Percentiles rank a stretch among this genome's conserved stretches.
phyloP scores from a whole-genome alignment of 768 basidiomycete species.

The Tricholoma bakamatsutake region DNA sequence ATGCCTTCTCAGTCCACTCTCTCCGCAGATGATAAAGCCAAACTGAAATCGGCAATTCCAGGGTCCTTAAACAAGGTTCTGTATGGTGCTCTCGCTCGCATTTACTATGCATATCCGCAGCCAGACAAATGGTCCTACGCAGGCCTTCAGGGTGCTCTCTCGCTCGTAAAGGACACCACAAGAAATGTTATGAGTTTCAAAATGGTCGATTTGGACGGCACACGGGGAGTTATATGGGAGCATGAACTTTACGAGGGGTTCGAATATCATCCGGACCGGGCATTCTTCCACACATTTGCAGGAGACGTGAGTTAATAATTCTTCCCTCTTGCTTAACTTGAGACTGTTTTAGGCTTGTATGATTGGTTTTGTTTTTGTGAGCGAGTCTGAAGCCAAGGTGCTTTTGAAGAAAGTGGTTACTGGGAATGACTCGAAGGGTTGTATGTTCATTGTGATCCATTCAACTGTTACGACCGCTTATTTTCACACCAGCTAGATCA shows the following conservation, averaged over 20 bases:
- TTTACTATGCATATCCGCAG: conserved; percentile 86
- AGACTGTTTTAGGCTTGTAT: conserved; percentile 61
- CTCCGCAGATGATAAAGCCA: conserved; percentile 68
- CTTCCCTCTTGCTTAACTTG: neutral
- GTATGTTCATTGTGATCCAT: conserved; percentile 27
- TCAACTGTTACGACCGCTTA: neutral
- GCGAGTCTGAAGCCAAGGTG: conserved; percentile 77
- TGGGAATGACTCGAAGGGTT: conserved; percentile 53
- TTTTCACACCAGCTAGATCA: conserved; percentile 35
- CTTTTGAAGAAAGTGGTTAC: conserved; percentile 80
- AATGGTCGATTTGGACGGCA: conserved; percentile 81
- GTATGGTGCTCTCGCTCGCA: conserved; percentile 74
- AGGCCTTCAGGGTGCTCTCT: conserved; percentile 83
- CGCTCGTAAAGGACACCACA: conserved; percentile 57
- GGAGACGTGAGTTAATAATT: conserved; percentile 72
- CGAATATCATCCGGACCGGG: conserved; percentile 75
- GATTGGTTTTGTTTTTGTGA: conserved; percentile 87
- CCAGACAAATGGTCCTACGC: conserved; percentile 79
- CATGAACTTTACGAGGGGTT: conserved; percentile 85
- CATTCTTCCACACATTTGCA: conserved; percentile 89
- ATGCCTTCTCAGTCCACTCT: conserved; percentile 48
- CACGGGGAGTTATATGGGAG: conserved; percentile 87
- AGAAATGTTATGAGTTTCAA: conserved; percentile 58
- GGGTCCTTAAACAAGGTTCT: conserved; percentile 64
- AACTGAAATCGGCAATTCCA: conserved; percentile 61